Conservation (phyloP, 805 yeast genomes). For the Lipomyces spencermartinsiae region DNA sequence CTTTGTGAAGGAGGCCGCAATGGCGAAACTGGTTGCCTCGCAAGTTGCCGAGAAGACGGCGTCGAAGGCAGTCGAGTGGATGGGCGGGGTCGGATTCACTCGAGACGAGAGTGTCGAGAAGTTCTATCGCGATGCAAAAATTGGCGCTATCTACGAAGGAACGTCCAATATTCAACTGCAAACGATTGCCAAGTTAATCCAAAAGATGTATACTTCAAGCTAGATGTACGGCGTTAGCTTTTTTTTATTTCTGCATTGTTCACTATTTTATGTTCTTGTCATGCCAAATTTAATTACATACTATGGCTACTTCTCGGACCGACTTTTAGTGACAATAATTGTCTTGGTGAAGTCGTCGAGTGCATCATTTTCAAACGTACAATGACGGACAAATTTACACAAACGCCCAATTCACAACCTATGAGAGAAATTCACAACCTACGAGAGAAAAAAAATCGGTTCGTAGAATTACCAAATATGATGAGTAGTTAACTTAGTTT, state of each 20-base stretch:
- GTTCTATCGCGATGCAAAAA: constrained; percentile 54
- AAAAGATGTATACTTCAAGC: constrained; percentile 41
- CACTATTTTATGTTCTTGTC: too few relatives aligned
- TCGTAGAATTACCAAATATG: too few relatives aligned
- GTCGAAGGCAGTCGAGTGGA: constrained; percentile 54
- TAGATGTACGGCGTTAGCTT: background rate
- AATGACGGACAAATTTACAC: too few relatives aligned
- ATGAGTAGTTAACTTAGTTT: too few relatives aligned
- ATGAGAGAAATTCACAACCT: too few relatives aligned
- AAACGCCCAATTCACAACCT: too few relatives aligned
- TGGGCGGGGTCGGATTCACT: constrained; percentile 57
- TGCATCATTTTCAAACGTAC: too few relatives aligned
- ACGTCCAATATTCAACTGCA: constrained; percentile 53
- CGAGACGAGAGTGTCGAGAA: constrained; percentile 52
- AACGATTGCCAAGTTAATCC: constrained; percentile 52
- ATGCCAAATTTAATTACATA: too few relatives aligned
- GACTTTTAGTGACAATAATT: too few relatives aligned
- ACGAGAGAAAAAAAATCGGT: too few relatives aligned
- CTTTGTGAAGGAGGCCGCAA: constrained; percentile 54
- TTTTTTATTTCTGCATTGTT: background rate
- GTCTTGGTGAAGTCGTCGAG: too few relatives aligned
- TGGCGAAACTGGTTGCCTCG: constrained; percentile 53
- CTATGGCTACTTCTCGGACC: too few relatives aligned
- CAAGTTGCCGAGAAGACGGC: constrained; percentile 51
- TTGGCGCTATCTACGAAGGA: constrained; percentile 55